Conservation (phyloP, 2,329 filamentous ascomycete species). For the Chaetomiaceae sp. region DNA sequence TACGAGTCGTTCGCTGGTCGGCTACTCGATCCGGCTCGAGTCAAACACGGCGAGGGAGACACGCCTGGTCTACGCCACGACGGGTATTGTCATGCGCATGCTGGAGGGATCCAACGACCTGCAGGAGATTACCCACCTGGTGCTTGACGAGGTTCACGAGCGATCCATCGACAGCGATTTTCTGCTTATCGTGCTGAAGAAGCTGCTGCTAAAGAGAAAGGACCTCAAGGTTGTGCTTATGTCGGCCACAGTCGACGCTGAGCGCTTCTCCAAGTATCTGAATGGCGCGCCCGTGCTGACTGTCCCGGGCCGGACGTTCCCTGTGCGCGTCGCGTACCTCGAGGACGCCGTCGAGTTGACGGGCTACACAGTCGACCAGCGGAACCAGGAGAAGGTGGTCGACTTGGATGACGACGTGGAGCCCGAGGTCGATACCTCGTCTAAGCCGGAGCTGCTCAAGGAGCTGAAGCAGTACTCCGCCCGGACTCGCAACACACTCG, state of each 20-base stretch:
- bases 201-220: constrained; percentile 69
- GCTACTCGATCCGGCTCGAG: constrained; percentile 91
- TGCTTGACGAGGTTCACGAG: constrained; percentile 98
- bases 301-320: constrained; percentile 90
- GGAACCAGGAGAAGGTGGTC: constrained; percentile 50
- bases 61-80: constrained; percentile 82
- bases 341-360: constrained; percentile 92
- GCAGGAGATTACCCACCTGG: constrained; percentile 83
- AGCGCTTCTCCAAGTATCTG: constrained; percentile 85
- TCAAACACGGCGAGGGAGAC: constrained; percentile 80
- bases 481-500: constrained; percentile 68
- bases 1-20: constrained; percentile 76
- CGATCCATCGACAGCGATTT: constrained; percentile 96
- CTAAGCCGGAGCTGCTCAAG: constrained; percentile 55
- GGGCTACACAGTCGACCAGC: constrained; percentile 59
- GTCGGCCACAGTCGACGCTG: constrained; percentile 94
- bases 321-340: constrained; percentile 80
- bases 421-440: constrained; percentile 48
- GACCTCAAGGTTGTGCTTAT: constrained; percentile 92
- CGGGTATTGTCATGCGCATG: constrained; percentile 96
- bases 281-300: constrained; percentile 80
- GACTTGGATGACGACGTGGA: constrained; percentile 61
- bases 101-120: constrained; percentile 84
- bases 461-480: constrained; percentile 69
- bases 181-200: constrained; percentile 83